A percentile compares a stretch with the other conserved stretches of the same genome.
Evolutionary conservation across 1,284 basidiomycete genomes (phyloP).

Genomic region (Malassezia obtusa): DNA sequence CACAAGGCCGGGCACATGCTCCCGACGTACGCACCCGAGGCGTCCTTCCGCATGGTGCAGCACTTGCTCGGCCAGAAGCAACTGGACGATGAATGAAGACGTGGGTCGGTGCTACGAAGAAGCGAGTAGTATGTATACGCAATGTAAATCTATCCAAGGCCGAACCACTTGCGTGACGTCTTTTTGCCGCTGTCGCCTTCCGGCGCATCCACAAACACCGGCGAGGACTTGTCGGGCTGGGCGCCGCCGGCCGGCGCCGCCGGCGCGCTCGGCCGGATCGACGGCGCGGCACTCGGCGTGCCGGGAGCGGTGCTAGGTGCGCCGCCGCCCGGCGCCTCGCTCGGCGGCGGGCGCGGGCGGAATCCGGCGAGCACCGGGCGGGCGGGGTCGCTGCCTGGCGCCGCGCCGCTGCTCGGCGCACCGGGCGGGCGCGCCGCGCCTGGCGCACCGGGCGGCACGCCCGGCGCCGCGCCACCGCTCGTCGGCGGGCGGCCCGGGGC

Average conservation of each 20-base stretch:
- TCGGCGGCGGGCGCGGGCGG: background rate
- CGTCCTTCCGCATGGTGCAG: slow-evolving; percentile 28
- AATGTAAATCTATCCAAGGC: background rate
- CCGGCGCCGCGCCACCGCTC: no score
- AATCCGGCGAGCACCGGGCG: background rate
- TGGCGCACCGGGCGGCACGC: background rate
- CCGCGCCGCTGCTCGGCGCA: background rate
- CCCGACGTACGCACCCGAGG: slow-evolving; percentile 29
- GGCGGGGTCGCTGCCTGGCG: background rate
- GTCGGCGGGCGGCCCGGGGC: no score
- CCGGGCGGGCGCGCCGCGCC: background rate
- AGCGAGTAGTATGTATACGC: background rate
- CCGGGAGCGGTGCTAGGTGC: background rate
- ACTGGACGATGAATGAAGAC: background rate
- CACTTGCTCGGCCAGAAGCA: slow-evolving; percentile 35
- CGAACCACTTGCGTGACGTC: slow-evolving; percentile 3
- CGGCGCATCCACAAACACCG: background rate
- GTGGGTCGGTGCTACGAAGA: background rate
- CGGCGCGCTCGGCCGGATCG: no score
- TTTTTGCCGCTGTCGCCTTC: background rate
- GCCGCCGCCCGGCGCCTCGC: background rate
- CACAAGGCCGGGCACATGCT: slow-evolving; percentile 26
- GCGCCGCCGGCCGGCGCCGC: no score
- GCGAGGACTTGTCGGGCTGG: no score
- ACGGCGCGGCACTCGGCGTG: no score